phyloP scores from a whole-genome alignment of 2,329 filamentous ascomycete species.

The Acrocalymma vagum region DNA sequence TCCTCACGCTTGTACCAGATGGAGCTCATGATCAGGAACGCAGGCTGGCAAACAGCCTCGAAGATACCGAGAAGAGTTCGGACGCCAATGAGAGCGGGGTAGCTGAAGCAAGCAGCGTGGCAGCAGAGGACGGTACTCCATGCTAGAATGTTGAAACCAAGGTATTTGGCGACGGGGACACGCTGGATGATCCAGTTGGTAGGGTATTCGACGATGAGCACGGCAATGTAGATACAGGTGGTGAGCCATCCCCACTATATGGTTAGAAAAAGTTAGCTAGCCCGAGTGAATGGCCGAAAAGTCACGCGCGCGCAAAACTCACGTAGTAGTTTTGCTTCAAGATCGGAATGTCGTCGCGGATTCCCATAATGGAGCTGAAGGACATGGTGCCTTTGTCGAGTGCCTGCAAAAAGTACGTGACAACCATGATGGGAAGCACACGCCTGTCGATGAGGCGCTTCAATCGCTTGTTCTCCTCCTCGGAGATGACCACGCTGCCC shows the following conservation, averaged over 20 bases:
- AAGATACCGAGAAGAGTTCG: slow-evolving; percentile 75
- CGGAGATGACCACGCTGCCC: slow-evolving; percentile 63
- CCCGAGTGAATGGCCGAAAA: too few relatives aligned
- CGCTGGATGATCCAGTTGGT: slow-evolving; percentile 72
- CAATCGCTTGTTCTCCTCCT: slow-evolving; percentile 68
- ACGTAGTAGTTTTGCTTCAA: slow-evolving; percentile 37
- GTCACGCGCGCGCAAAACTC: too few relatives aligned
- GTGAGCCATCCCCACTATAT: slow-evolving; percentile 74
- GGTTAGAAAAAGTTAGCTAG: slow-evolving; percentile 9
- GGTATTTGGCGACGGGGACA: slow-evolving; percentile 73
- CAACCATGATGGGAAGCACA: slow-evolving; percentile 74
- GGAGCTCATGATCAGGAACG: slow-evolving; percentile 71
- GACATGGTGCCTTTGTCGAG: slow-evolving; percentile 74
- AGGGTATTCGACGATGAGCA: slow-evolving; percentile 76
- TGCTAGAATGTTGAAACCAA: slow-evolving; percentile 68
- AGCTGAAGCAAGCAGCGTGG: slow-evolving; percentile 69
- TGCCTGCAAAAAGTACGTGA: slow-evolving; percentile 75
- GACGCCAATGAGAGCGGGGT: slow-evolving; percentile 66
- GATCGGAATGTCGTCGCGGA: slow-evolving; percentile 52
- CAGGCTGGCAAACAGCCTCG: slow-evolving; percentile 74
- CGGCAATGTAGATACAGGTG: slow-evolving; percentile 77
- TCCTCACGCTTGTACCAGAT: slow-evolving; percentile 78
- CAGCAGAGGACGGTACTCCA: slow-evolving; percentile 70
- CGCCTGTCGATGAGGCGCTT: slow-evolving; percentile 72
- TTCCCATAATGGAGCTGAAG: slow-evolving; percentile 70